phyloP scores from a whole-genome alignment of 164 flowering plant genomes.

The Berberis vulgaris region DNA sequence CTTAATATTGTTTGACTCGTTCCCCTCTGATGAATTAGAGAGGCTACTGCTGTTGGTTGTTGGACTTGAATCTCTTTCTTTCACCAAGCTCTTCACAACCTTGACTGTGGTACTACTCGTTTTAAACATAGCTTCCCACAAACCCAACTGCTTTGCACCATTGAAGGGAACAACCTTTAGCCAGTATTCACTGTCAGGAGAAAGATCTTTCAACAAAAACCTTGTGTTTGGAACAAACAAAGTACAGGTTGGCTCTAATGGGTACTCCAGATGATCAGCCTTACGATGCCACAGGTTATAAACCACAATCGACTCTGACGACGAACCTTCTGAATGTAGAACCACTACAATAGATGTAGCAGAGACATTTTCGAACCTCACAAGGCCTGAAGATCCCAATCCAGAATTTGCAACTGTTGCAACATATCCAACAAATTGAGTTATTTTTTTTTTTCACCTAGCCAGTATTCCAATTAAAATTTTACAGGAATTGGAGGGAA shows the following conservation, averaged over 20 bases:
- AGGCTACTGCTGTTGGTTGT: slow-evolving; percentile 66
- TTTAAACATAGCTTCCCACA: slow-evolving; percentile 35
- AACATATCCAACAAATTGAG: background rate
- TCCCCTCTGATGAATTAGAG: slow-evolving; percentile 89
- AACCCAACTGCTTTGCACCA: slow-evolving; percentile 33
- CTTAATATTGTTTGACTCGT: slow-evolving; percentile 52
- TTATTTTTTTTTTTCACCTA: background rate
- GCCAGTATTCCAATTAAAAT: background rate
- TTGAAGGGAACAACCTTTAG: slow-evolving; percentile 48
- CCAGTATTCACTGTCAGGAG: slow-evolving; percentile 55
- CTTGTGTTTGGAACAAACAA: slow-evolving; percentile 38
- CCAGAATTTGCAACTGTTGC: slow-evolving; percentile 27
- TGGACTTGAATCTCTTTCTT: slow-evolving; percentile 58
- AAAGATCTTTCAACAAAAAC: slow-evolving; percentile 40
- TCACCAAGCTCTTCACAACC: slow-evolving; percentile 16
- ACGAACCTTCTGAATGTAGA: slow-evolving; percentile 28
- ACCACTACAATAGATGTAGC: slow-evolving; percentile 53
- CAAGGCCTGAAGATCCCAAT: slow-evolving; percentile 17
- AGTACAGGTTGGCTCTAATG: slow-evolving; percentile 52
- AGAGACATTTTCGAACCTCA: slow-evolving; percentile 49
- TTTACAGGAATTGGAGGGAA: background rate
- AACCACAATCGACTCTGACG: slow-evolving; percentile 20
- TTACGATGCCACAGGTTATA: slow-evolving; percentile 74
- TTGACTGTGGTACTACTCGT: slow-evolving; percentile 24
- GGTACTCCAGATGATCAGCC: slow-evolving; percentile 39